Evolutionary conservation across 805 yeast species (phyloP), one percentile per base, ranked within the genome.

Genomic region (Cyberlindnera maclurae): DNA sequence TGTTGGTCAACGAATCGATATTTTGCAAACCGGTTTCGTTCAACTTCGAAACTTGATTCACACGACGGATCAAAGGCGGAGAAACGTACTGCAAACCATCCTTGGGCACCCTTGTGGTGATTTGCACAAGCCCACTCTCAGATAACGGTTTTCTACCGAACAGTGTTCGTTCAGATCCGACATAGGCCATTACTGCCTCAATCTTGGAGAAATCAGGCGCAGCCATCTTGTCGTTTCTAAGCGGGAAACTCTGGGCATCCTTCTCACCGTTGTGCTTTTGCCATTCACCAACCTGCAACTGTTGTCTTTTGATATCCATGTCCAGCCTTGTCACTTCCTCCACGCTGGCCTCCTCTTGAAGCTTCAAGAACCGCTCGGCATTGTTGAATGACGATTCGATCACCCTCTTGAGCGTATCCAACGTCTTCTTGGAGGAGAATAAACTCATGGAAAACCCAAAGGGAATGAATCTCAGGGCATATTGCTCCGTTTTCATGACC

Each of bases 391-490:
- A 40, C 11, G 42, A 40, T 33, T 47, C 47, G 26, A 47, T 35
- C 2, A 31, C 24, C 8, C 34, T 38, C 26, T 42, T 47, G 34
- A 47, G 36, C 10, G 31, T 34, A 4, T 34, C 34, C 13, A 48
- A 24, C 1, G 46, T 32, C 11, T 27, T 37, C 29, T 36, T 39
- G 2, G 51, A 45, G 7, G 49, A 46, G 32, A 45, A 49, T 18
- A 47, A 44, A 12, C 49, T 48, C 28, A 45, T 48, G 39, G 43
- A 51, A 36, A 65, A 62, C 8, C 64, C 67, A 48, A 63, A 65
- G 6, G 71, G 71, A 31, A 65, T 58, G 26, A 65, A 58, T 46
- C 71, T 56, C 7, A 67, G 42, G 26, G 60, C 55, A 40, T 62
- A 63, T 27, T 63, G 66, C 15, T 49, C 51, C 29, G 63, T 66